A percentile compares a stretch with the other conserved stretches of the same genome.
Evolutionary conservation across 1,284 basidiomycete genomes (phyloP).

Genomic region (Ceratobasidium theobromae): DNA sequence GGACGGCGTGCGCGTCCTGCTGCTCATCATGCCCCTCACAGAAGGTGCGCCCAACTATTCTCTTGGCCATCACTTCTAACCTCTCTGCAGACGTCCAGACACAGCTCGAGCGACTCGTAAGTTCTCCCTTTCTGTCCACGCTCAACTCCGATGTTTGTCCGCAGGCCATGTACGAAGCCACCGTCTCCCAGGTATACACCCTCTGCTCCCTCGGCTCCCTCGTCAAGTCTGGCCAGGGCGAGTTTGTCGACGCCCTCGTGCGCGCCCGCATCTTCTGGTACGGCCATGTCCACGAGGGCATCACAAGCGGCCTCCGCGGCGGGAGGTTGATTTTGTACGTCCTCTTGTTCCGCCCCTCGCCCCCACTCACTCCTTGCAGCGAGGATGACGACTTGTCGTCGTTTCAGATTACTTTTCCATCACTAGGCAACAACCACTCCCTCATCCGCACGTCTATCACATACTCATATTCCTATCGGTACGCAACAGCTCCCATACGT

Average conservation of each 20-base stretch:
- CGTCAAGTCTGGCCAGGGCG: slow-evolving; percentile 52
- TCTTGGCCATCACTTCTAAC: slow-evolving; percentile 22
- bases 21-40: slow-evolving; percentile 76
- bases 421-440: slow-evolving; percentile 39
- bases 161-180: slow-evolving; percentile 60
- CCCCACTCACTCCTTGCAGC: slow-evolving; percentile 42
- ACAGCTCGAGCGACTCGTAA: slow-evolving; percentile 55
- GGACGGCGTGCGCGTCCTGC: slow-evolving; percentile 78
- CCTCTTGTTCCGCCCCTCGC: slow-evolving; percentile 11
- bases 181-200: slow-evolving; percentile 65
- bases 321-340: slow-evolving; percentile 73
- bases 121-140: slow-evolving; percentile 35
- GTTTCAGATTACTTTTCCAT: slow-evolving; percentile 66
- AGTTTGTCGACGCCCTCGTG: slow-evolving; percentile 61
- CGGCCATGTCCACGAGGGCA: slow-evolving; percentile 74
- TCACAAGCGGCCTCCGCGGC: slow-evolving; percentile 75
- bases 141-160: slow-evolving; percentile 6
- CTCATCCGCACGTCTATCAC: slow-evolving; percentile 42
- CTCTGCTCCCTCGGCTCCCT: slow-evolving; percentile 61
- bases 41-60: slow-evolving; percentile 57
- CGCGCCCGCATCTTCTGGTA: slow-evolving; percentile 85
- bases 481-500: slow-evolving; percentile 65
- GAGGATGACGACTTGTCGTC: slow-evolving; percentile 66
- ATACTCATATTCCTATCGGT: slow-evolving; percentile 46
- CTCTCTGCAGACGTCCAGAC: slow-evolving; percentile 49